These are phyloP conservation scores for Pyrenophora teres DNA, from an alignment of 2,329 filamentous ascomycete species.

Conservation along the genomic window DNA sequence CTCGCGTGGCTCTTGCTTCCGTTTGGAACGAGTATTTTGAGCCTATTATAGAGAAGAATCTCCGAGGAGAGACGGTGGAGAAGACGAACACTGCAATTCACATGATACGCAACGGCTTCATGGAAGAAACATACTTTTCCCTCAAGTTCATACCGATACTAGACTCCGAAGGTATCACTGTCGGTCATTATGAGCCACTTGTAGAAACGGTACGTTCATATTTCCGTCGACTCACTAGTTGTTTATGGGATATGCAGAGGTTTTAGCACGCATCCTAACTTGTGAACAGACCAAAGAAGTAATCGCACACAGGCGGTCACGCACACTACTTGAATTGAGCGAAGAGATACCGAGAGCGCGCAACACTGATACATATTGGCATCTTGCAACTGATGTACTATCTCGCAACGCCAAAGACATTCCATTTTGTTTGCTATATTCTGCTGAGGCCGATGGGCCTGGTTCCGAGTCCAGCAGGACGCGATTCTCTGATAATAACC, in stretches of 20 bases:
- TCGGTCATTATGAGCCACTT: slow-evolving; percentile 75
- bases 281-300: slow-evolving; percentile 13
- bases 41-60: slow-evolving; percentile 28
- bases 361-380: slow-evolving; percentile 73
- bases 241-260: too few relatives aligned
- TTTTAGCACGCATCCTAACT: slow-evolving; percentile 1
- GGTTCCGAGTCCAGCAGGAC: slow-evolving; percentile 11
- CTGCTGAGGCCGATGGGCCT: slow-evolving; percentile 19
- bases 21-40: slow-evolving; percentile 54
- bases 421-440: slow-evolving; percentile 35
- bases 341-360: slow-evolving; percentile 72
- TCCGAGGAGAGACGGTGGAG: slow-evolving; percentile 28
- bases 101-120: slow-evolving; percentile 66
- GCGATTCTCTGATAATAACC: slow-evolving; percentile 10
- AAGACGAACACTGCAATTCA: slow-evolving; percentile 73
- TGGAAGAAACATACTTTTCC: slow-evolving; percentile 80
- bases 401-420: slow-evolving; percentile 66
- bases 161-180: slow-evolving; percentile 69
- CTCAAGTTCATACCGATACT: slow-evolving; percentile 78
- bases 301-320: slow-evolving; percentile 13
- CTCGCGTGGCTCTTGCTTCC: slow-evolving; percentile 71
- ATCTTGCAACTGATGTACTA: slow-evolving; percentile 67
- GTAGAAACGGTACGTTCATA: slow-evolving; percentile 69
- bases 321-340: slow-evolving; percentile 41
- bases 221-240: too few relatives aligned